Evolutionary conservation across 257 asterid species (phyloP), one percentile per base, ranked within the genome.

Genomic region (Solanum sejunctum): DNA sequence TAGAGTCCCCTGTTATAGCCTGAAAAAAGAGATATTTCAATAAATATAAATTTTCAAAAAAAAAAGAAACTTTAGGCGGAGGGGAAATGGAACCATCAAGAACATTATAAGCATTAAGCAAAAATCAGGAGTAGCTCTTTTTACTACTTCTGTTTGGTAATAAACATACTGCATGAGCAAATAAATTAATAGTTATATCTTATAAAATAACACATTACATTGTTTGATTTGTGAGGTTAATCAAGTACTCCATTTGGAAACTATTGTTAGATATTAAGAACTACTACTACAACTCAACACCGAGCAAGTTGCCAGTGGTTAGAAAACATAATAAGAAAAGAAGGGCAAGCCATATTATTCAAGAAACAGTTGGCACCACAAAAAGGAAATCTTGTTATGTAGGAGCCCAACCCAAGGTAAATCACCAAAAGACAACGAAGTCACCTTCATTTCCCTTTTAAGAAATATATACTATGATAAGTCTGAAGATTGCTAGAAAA

Each of bases 1-100:
- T 92, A 57, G 99, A 95, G 73, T 95, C 99, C 73, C 99, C 99
- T 0, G 99, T 97, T 81, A 95, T 92, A 55, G 99, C 99, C 99
- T 97, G 93, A 87, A 51, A 51, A 51, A 47, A 52, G 12, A 72
- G 17, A 45, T 20, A 72, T 45, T 45, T 45, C 39, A n/a, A 45
- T 16, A 51, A 52, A 78, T 52, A 51, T 16, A 77, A 26, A 16
- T 26, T 16, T 16, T 52, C 47, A 13, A 8, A 52, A 78, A 52
- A 78, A 64, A 52, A 15, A 17, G 45, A 78, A 51, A 75, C 23
- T 23, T 77, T 51, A 23, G 78, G 63, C 3, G 15, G 60, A 51
- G 26, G 21, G 43, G 8, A 43, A 49, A 75, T 10, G 61, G 43
- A 75, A 51, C 60, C 21, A n/a, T 49, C 15, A 49, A 75, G 23